These are phyloP conservation scores for Aureoboletus auriporus DNA, from an alignment of 768 basidiomycete genomes.

Conservation along the genomic window DNA sequence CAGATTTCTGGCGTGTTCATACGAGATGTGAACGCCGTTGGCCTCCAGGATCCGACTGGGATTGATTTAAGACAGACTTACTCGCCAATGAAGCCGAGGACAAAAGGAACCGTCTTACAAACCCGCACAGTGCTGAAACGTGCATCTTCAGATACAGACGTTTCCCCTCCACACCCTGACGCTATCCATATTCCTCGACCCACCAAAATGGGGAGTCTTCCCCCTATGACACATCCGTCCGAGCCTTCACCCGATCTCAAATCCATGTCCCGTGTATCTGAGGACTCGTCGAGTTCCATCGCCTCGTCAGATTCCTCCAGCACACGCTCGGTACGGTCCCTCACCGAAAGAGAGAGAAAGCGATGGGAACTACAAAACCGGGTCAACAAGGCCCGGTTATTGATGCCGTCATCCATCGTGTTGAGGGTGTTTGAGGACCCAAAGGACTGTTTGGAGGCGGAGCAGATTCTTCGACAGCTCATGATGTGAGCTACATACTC, in stretches of 20 bases:
- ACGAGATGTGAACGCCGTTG: constrained; percentile 56
- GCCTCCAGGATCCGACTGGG: constrained; percentile 65
- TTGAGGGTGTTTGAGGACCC: constrained; percentile 69
- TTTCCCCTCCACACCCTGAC: constrained; percentile 1
- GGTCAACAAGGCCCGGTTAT: constrained; percentile 56
- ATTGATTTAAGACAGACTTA: constrained; percentile 5
- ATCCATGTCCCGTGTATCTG: constrained; percentile 12
- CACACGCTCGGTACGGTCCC: constrained; percentile 6
- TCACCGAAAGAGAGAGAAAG: constrained; percentile 54
- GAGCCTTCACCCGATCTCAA: constrained; percentile 11
- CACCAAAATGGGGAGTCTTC: constrained; percentile 9
- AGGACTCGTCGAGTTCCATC: constrained; percentile 24
- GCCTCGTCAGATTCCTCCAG: constrained; percentile 18
- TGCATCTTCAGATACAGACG: constrained; percentile 18
- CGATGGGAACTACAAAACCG: constrained; percentile 57
- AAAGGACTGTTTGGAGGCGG: constrained; percentile 63
- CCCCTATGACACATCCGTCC: constrained; percentile 8
- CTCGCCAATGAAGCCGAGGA: constrained; percentile 4
- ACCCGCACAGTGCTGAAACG: constrained; percentile 12
- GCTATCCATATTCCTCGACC: constrained; percentile 15
- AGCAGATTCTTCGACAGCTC: constrained; percentile 34
- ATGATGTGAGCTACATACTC: neutral
- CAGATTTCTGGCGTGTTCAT: constrained; percentile 82
- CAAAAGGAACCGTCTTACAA: constrained; percentile 4
- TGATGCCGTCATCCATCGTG: constrained; percentile 53